Evolutionary conservation across 2,329 filamentous ascomycete genomes (phyloP).

Genomic region (Aspergillus transmontanensis): DNA sequence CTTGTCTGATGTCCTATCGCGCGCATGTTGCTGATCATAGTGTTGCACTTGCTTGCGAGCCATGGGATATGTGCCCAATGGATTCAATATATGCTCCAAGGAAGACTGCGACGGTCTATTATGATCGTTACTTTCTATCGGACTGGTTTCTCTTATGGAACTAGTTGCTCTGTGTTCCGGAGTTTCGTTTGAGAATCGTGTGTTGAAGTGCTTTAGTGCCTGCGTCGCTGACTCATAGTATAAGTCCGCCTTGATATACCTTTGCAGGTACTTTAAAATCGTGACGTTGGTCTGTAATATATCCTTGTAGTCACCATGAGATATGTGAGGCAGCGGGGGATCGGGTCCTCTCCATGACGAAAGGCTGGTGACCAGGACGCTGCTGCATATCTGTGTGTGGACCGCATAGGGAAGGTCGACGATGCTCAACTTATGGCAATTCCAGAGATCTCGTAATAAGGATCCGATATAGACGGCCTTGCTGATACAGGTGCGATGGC

Average conservation of each 20-base stretch:
- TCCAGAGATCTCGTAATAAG: constrained; percentile 4
- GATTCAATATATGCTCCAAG: not conserved
- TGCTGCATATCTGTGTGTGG: not conserved
- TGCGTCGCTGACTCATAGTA: not conserved
- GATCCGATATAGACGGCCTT: constrained; percentile 4
- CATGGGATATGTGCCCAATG: not conserved
- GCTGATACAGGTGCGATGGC: constrained; percentile 1
- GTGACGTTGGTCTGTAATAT: not conserved
- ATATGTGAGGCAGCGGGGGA: not conserved
- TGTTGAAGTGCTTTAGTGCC: not conserved
- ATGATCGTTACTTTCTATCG: not conserved
- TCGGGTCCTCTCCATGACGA: not conserved
- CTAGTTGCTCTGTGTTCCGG: not conserved
- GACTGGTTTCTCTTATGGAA: not conserved
- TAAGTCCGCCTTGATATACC: not conserved
- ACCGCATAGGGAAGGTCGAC: not conserved
- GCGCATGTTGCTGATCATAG: not conserved
- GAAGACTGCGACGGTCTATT: not conserved
- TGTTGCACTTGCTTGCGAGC: not conserved
- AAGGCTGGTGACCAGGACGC: not conserved
- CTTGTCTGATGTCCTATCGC: not conserved
- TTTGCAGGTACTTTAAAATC: not conserved
- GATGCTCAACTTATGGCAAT: not conserved
- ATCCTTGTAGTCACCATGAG: not conserved
- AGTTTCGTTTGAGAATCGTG: not conserved